phyloP scores from a whole-genome alignment of 768 basidiomycete species.

The Kwoniella sp. region DNA sequence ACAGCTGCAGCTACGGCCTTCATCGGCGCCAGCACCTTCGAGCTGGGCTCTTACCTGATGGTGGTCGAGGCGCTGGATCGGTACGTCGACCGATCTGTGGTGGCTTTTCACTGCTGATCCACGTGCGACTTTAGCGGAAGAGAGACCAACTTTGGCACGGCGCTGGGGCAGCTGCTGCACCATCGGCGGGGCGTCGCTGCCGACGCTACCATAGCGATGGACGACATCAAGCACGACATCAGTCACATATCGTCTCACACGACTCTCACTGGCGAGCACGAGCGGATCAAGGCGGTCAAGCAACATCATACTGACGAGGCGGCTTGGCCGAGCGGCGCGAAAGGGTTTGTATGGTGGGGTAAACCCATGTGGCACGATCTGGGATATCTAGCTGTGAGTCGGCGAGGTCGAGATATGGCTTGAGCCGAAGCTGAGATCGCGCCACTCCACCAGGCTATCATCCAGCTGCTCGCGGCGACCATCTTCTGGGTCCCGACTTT shows the following conservation, averaged over 20 bases:
- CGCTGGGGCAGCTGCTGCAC: slow-evolving; percentile 24
- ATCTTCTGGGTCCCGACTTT: slow-evolving; percentile 61
- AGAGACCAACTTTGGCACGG: slow-evolving; percentile 29
- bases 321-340: neutral
- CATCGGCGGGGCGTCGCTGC: slow-evolving; percentile 10
- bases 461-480: slow-evolving; percentile 59
- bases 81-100: slow-evolving; percentile 12
- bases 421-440: neutral
- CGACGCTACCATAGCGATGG: neutral
- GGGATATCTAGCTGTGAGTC: slow-evolving; percentile 47
- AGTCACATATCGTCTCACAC: neutral
- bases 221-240: slow-evolving; percentile 5
- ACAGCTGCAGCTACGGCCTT: slow-evolving; percentile 57
- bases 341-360: slow-evolving; percentile 42
- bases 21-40: slow-evolving; percentile 62
- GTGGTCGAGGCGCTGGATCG: slow-evolving; percentile 55
- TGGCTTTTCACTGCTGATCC: too few relatives aligned
- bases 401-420: neutral
- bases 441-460: slow-evolving; percentile 51
- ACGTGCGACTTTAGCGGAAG: slow-evolving; percentile 12
- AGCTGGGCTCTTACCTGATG: slow-evolving; percentile 57
- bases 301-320: neutral
- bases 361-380: slow-evolving; percentile 43
- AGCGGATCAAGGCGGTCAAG: neutral
- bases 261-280: neutral